Conservation (phyloP, 495 filamentous ascomycete genomes). For the Penicillium bovifimosum region DNA sequence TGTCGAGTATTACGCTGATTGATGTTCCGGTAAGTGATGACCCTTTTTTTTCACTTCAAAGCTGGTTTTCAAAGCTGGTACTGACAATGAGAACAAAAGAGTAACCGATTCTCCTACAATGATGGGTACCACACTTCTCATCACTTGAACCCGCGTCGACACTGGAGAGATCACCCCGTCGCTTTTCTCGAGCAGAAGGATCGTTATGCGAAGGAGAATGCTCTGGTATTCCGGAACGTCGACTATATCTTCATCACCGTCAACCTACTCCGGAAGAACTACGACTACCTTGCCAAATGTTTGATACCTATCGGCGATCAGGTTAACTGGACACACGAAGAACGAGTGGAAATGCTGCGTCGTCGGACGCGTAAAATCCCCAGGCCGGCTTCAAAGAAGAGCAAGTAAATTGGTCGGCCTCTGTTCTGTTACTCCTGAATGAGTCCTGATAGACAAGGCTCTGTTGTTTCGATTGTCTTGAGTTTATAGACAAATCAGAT, state of each 20-base stretch:
- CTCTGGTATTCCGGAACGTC: constrained; percentile 66
- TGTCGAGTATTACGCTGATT: constrained; percentile 66
- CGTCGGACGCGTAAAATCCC: constrained; percentile 56
- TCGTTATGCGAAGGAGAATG: constrained; percentile 52
- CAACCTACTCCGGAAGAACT: constrained; percentile 56
- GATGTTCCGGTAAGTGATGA: constrained; percentile 57
- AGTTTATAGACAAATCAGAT: neutral
- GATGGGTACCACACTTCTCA: constrained; percentile 76
- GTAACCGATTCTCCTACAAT: constrained; percentile 70
- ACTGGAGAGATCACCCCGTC: constrained; percentile 69
- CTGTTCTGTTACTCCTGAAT: neutral
- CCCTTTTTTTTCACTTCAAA: neutral
- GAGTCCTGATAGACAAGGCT: neutral
- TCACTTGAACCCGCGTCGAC: constrained; percentile 65
- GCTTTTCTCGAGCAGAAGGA: constrained; percentile 59
- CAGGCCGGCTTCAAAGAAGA: constrained; percentile 47
- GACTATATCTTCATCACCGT: constrained; percentile 67
- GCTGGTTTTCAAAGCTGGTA: neutral
- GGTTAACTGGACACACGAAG: constrained; percentile 51
- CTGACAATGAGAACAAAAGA: constrained; percentile 51
- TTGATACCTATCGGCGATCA: constrained; percentile 67
- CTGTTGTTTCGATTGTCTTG: neutral
- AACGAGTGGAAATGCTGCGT: constrained; percentile 57
- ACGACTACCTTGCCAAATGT: constrained; percentile 54
- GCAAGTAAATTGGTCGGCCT: constrained; percentile 13